phyloP scores from a whole-genome alignment of 192 early-diverging fungal genomes.

The Rhizophagus prolifer region DNA sequence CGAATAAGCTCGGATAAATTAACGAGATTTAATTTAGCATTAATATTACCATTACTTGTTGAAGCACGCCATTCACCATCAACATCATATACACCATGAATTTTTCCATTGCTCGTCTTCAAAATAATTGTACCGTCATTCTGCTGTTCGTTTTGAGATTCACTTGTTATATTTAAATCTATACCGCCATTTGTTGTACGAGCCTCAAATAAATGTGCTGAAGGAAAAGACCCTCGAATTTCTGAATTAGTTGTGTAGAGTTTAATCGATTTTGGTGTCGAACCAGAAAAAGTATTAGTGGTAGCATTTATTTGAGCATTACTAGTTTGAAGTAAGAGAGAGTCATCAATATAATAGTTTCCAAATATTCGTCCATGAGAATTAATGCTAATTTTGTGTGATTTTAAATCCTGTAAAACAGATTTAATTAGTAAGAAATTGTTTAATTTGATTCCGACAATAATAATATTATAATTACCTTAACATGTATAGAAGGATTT shows the following conservation, averaged over 20 bases:
- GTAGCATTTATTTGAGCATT: not conserved
- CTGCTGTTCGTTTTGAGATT: not conserved
- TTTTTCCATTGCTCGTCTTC: slow-evolving; percentile 1
- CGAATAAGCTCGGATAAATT: not conserved
- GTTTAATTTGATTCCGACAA: not conserved
- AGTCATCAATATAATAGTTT: not conserved
- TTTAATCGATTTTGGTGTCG: not conserved
- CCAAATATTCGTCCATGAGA: not conserved
- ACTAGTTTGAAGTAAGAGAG: not conserved
- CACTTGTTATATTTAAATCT: not conserved
- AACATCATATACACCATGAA: slow-evolving; percentile 5
- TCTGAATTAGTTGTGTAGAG: not conserved
- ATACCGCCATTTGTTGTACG: not conserved
- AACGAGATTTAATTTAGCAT: not conserved
- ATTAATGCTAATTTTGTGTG: not conserved
- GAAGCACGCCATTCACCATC: slow-evolving; percentile 6
- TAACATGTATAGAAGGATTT: not conserved
- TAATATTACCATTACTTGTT: slow-evolving; percentile 1
- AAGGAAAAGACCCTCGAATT: not conserved
- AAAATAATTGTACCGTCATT: not conserved
- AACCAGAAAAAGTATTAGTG: not conserved
- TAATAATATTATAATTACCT: not conserved
- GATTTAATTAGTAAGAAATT: not conserved
- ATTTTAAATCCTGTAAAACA: not conserved
- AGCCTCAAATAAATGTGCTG: not conserved